Evolutionary conservation across 495 filamentous ascomycete genomes (phyloP).

Genomic region (Podospora sp.): DNA sequence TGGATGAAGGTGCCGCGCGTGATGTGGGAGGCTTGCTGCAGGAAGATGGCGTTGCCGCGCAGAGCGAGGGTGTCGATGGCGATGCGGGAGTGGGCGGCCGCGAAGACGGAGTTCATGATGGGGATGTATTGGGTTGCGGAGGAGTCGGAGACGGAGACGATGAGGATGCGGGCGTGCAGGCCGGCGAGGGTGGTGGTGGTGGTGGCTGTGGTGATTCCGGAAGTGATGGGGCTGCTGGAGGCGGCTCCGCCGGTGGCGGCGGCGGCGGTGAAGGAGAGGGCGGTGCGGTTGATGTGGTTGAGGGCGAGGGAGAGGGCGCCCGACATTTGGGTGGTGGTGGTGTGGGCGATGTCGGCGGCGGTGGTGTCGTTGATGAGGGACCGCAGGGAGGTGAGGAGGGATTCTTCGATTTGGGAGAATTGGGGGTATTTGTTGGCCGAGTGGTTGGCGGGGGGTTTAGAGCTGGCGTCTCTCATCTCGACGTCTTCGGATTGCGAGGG

Average conservation of each 20-base stretch:
- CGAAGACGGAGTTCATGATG: conserved; percentile 97
- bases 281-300: conserved; percentile 75
- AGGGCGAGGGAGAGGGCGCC: conserved; percentile 90
- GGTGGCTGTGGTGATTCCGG: conserved; percentile 32
- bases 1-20: conserved; percentile 87
- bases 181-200: conserved; percentile 42
- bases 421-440: conserved; percentile 90
- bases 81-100: conserved; percentile 80
- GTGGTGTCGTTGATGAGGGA: conserved; percentile 68
- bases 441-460: conserved; percentile 37
- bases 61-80: conserved; percentile 90
- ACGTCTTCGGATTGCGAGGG: conserved; percentile 39
- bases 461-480: conserved; percentile 47
- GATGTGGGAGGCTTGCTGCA: conserved; percentile 92
- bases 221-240: conserved; percentile 29
- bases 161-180: conserved; percentile 81
- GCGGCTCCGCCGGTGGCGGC: conserved; percentile 38
- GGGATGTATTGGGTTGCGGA: conserved; percentile 91
- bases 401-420: conserved; percentile 81
- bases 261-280: conserved; percentile 41
- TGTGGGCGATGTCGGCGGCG: conserved; percentile 57
- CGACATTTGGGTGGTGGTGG: conserved; percentile 76
- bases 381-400: conserved; percentile 70
- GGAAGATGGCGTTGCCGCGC: conserved; percentile 78
- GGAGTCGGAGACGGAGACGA: conserved; percentile 79